These are phyloP conservation scores for Isochrysis galbana DNA, from an alignment of 78 protist species.

Conservation along the genomic window DNA sequence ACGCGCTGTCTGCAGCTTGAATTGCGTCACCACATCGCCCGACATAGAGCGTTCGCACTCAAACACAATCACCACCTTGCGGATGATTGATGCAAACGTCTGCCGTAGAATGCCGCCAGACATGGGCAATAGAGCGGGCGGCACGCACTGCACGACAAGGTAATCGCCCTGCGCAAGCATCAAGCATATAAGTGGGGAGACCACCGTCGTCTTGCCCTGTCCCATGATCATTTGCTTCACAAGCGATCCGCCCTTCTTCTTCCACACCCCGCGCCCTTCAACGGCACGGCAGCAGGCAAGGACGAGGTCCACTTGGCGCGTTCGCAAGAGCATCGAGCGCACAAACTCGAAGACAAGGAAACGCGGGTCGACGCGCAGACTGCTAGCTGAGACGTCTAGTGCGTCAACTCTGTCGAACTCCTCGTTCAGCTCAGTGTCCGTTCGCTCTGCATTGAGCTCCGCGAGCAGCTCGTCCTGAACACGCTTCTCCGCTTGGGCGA, in stretches of 20 bases:
- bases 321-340: slow-evolving; percentile 56
- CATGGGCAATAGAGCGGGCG: neutral
- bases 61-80: neutral
- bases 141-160: slow-evolving; percentile 49
- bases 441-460: no score
- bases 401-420: no score
- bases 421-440: no score
- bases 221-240: slow-evolving; percentile 78
- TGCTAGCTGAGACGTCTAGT: no score
- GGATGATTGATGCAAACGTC: neutral
- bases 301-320: slow-evolving; percentile 52
- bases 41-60: neutral
- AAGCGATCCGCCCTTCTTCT: neutral
- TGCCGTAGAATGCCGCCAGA: neutral
- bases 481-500: no score
- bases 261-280: neutral
- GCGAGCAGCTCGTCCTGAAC: no score
- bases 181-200: slow-evolving; percentile 59
- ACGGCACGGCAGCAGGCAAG: neutral
- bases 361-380: slow-evolving; percentile 74
- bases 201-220: slow-evolving; percentile 71
- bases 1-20: neutral
- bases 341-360: slow-evolving; percentile 70
- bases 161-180: slow-evolving; percentile 55
- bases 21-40: neutral